These are phyloP conservation scores for Fomitiporia mediterranea DNA, from an alignment of 1,284 basidiomycete species.

Conservation along the genomic window DNA sequence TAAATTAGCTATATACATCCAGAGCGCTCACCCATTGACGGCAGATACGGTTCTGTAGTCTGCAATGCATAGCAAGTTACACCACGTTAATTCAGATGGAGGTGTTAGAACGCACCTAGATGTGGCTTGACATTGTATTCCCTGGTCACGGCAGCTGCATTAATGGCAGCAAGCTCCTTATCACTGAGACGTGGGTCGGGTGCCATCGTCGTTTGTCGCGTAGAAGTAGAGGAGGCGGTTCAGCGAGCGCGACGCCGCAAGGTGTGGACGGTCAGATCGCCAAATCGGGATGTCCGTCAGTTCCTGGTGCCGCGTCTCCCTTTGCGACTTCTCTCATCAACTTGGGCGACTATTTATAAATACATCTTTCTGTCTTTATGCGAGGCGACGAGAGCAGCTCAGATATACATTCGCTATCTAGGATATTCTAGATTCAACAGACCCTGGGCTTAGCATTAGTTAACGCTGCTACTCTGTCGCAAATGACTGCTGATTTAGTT, in stretches of 20 bases:
- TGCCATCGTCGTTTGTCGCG: conserved; percentile 3
- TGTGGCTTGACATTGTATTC: conserved; percentile 87
- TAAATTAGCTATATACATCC: conserved; percentile 30
- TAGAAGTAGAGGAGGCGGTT: neutral
- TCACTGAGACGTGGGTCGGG: conserved; percentile 55
- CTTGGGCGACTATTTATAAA: too few relatives aligned
- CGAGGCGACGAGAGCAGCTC: too few relatives aligned
- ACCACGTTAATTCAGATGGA: neutral
- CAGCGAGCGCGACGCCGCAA: neutral
- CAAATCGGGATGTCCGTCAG: too few relatives aligned
- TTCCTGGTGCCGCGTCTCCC: too few relatives aligned
- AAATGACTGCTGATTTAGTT: too few relatives aligned
- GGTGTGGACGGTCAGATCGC: neutral
- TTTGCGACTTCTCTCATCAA: too few relatives aligned
- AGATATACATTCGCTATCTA: too few relatives aligned
- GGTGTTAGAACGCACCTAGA: conserved; percentile 54
- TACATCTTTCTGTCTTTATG: too few relatives aligned
- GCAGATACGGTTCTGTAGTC: conserved; percentile 96
- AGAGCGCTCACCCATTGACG: conserved; percentile 98
- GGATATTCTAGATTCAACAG: too few relatives aligned
- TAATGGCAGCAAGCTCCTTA: conserved; percentile 75
- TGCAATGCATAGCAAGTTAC: conserved; percentile 33
- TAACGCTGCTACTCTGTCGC: too few relatives aligned
- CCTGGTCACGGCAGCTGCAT: conserved; percentile 81
- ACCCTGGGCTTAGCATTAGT: too few relatives aligned